phyloP scores from a whole-genome alignment of 202 grass and related monocot genomes.

The Panicum virgatum region DNA sequence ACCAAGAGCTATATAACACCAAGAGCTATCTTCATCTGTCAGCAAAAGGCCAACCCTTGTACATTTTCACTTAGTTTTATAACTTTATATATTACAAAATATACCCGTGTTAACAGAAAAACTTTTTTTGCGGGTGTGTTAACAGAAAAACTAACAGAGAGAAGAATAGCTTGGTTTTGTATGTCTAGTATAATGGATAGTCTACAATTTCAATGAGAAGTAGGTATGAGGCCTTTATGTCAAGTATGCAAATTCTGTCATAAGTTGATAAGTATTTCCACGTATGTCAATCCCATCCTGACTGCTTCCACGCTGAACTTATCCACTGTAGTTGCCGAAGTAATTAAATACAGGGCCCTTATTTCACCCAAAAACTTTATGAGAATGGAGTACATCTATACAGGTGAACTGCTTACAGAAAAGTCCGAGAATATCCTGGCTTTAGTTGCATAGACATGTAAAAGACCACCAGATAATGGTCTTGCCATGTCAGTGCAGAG shows the following conservation, averaged over 20 bases:
- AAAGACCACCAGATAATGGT: conserved; percentile 40
- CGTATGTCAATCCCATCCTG: conserved; percentile 5
- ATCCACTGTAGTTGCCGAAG: conserved; percentile 61
- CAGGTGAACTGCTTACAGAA: conserved; percentile 57
- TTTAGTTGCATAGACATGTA: conserved; percentile 56
- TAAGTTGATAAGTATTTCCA: not conserved
- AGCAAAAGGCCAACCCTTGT: conserved; percentile 4
- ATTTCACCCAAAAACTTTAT: conserved; percentile 62
- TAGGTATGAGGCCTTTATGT: not conserved
- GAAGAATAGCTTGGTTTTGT: not conserved
- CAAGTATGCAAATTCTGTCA: not conserved
- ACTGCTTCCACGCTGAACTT: conserved; percentile 58
- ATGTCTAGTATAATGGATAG: not conserved
- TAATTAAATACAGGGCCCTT: conserved; percentile 22
- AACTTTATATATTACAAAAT: not conserved
- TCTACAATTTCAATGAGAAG: not conserved
- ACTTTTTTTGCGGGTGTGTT: too few relatives aligned
- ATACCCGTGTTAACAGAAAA: not conserved
- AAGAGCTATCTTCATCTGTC: conserved; percentile 44
- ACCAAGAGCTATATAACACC: too few relatives aligned
- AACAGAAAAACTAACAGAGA: not conserved
- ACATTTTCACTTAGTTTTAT: not conserved
- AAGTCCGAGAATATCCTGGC: conserved; percentile 36
- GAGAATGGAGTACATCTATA: conserved; percentile 65
- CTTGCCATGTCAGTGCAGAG: conserved; percentile 38